Evolutionary conservation across 208 protist genomes (phyloP), one percentile per base, ranked within the genome.

Genomic region (Crithidia fasciculata): DNA sequence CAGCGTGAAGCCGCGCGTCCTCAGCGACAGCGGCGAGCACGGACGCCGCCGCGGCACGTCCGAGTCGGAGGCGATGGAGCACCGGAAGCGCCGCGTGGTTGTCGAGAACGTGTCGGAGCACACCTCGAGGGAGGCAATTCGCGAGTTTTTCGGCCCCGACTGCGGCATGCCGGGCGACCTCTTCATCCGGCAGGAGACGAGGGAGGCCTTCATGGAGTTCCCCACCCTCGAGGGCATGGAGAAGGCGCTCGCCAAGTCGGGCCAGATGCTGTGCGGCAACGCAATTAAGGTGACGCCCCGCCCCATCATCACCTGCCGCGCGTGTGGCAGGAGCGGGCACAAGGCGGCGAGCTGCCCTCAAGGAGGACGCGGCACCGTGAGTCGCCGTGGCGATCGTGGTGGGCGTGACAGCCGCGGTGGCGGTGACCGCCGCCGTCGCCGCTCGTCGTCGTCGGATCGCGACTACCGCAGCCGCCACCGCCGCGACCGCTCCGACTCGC

Each of bases 151-250:
- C 60, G 47, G 44, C 18, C 28, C 65, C 18, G 36, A 72, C 45
- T 89, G 80, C 60, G 92, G 92, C 19, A 59, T 64, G 37, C 75
- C 88, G n/a, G 66, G 56, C 5, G 88, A 94, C 59, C 15, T 93
- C n/a, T 86, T 78, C 55, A 50, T 87, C 52, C 71, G 84, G 55
- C 69, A 69, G 5, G 80, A 75, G 59, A 74, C 71, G 28, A 57
- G 82, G 37, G 84, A 87, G 47, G 82, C 83, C 60, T 96, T 96
- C 65, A 52, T 94, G 54, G 78, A 80, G 28, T 93, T 94, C 65
- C 63, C 60, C 19, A 66, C 76, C 7, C 68, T 77, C 56, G 79
- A 70, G 65, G 59, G 68, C 13, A 76, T 75, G 49, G 59, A 67
- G 4, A 72, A 72, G 18, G 92, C 92, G 13, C 49, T 96, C 8